Conservation (phyloP, 257 asterid genomes). For the Capsicum baccatum region DNA sequence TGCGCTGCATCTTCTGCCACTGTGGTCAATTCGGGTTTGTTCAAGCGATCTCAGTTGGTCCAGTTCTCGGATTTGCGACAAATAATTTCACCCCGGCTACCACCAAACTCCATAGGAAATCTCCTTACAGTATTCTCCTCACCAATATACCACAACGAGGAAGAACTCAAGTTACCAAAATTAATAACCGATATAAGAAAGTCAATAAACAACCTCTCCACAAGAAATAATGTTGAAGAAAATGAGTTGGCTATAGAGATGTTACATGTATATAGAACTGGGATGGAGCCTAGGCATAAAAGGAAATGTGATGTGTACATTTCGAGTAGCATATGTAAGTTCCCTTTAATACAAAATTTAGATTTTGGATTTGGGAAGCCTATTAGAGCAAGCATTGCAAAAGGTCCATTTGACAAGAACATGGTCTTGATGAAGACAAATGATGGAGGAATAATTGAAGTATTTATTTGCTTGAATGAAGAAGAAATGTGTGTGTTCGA, state of each 20-base stretch:
- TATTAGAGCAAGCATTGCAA: neutral
- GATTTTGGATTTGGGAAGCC: constrained; percentile 32
- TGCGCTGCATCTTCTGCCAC: neutral
- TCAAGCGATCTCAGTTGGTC: neutral
- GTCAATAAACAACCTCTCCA: neutral
- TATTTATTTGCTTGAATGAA: too few species aligned
- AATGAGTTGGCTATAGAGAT: neutral
- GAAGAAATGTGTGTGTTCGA: too few species aligned
- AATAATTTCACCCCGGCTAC: neutral
- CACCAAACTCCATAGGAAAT: neutral
- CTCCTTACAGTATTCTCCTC: neutral
- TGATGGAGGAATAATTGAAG: too few species aligned
- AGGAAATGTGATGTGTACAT: neutral
- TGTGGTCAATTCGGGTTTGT: neutral
- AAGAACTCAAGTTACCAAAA: neutral
- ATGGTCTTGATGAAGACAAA: too few species aligned
- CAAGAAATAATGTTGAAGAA: neutral
- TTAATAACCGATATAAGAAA: neutral
- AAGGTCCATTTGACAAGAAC: neutral
- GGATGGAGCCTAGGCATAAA: neutral
- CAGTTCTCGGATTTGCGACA: neutral
- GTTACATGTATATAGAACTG: neutral
- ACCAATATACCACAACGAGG: neutral
- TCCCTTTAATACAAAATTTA: neutral
- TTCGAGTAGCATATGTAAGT: neutral